Evolutionary conservation across 1,284 basidiomycete genomes (phyloP).

Genomic region (Sporisorium graminicola): DNA sequence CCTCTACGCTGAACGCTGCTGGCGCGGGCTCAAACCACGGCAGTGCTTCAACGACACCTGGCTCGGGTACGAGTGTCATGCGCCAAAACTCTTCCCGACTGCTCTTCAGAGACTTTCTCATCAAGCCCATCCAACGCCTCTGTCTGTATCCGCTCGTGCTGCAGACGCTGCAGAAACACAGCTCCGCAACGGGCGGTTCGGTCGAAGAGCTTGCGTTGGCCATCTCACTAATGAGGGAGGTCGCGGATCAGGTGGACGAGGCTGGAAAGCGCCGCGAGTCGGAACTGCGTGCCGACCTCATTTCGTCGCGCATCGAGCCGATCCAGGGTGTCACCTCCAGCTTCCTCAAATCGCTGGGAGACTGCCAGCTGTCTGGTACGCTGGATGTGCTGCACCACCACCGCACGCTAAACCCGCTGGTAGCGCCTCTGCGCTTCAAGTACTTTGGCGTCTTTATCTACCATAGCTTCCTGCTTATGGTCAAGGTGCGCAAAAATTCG

Average conservation of each 20-base stretch:
- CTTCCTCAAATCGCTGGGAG: conserved; percentile 59
- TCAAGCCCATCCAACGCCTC: conserved; percentile 69
- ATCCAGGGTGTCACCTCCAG: conserved; percentile 45
- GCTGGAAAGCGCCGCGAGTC: conserved; percentile 62
- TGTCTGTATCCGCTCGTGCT: conserved; percentile 67
- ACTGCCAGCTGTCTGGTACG: conserved; percentile 62
- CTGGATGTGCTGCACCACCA: conserved; percentile 68
- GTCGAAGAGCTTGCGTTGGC: conserved; percentile 51
- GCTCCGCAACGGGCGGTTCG: conserved; percentile 28
- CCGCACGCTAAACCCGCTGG: conserved; percentile 52
- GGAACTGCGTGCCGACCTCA: conserved; percentile 60
- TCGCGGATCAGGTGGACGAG: conserved; percentile 63
- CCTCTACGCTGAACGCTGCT: conserved; percentile 20
- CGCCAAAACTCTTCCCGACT: conserved; percentile 54
- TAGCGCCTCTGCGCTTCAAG: conserved; percentile 65
- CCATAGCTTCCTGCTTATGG: conserved; percentile 60
- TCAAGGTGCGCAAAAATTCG: conserved; percentile 65
- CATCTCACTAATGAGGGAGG: conserved; percentile 58
- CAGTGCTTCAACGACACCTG: conserved; percentile 29
- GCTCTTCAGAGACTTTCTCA: conserved; percentile 66
- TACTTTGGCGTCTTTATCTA: conserved; percentile 66
- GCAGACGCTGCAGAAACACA: conserved; percentile 63
- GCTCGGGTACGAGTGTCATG: conserved; percentile 11
- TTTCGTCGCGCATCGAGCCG: conserved; percentile 61
- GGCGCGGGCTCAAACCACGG: conserved; percentile 20